phyloP scores from a whole-genome alignment of 768 basidiomycete genomes.

The Hygrophoropsis aurantiaca region DNA sequence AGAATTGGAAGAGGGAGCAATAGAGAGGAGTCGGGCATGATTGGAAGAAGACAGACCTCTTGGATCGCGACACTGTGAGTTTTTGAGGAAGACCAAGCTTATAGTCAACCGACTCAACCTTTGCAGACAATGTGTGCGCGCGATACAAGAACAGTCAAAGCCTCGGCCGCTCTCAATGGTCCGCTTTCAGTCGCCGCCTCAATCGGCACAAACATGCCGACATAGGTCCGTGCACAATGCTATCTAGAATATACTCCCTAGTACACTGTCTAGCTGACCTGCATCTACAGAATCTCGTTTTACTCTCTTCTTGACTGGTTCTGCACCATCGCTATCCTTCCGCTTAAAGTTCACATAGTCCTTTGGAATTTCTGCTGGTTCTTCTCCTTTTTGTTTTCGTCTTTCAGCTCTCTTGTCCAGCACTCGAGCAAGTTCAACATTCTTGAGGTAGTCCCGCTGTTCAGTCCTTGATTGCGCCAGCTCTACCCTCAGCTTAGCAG shows the following conservation, averaged over 20 bases:
- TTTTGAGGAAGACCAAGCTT: slow-evolving; percentile 29
- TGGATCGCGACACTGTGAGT: slow-evolving; percentile 49
- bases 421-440: slow-evolving; percentile 90
- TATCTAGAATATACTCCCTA: slow-evolving; percentile 53
- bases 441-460: slow-evolving; percentile 89
- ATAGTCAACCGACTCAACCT: slow-evolving; percentile 35
- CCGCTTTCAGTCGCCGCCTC: slow-evolving; percentile 19
- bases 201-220: slow-evolving; percentile 13
- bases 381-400: slow-evolving; percentile 58
- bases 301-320: slow-evolving; percentile 12
- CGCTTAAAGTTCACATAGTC: slow-evolving; percentile 13
- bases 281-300: slow-evolving; percentile 6
- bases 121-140: slow-evolving; percentile 55
- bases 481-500: slow-evolving; percentile 88
- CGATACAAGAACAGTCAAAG: slow-evolving; percentile 45
- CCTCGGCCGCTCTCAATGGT: slow-evolving; percentile 16
- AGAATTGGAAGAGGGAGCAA: slow-evolving; percentile 59
- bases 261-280: slow-evolving; percentile 39
- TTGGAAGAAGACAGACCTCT: slow-evolving; percentile 89
- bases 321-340: slow-evolving; percentile 7
- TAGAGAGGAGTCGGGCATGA: slow-evolving; percentile 83
- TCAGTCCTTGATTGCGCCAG: slow-evolving; percentile 84
- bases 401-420: slow-evolving; percentile 77
- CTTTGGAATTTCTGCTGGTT: slow-evolving; percentile 32
- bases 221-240: slow-evolving; percentile 12